Evolutionary conservation across 2,329 filamentous ascomycete genomes (phyloP), one percentile per base, ranked within the genome.

Genomic region (Paramyrothecium roridum): DNA sequence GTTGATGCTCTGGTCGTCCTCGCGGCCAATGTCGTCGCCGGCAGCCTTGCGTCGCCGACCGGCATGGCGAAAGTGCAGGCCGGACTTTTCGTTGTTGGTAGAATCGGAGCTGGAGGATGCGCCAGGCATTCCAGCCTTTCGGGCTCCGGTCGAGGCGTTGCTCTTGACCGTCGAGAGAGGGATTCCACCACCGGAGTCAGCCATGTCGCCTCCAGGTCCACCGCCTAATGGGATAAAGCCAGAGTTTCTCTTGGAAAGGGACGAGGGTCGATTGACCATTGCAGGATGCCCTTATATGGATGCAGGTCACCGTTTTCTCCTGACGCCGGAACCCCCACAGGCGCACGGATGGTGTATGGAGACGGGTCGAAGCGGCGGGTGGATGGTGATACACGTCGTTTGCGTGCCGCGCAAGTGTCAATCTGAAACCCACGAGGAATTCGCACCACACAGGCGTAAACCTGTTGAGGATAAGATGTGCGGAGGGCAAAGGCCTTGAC

Each of bases 81-180:
- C 65, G 50, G 68, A 67, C 68, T 84, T 84, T 68, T 84, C 80
- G 58, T 72, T 66, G 23, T 73, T 71, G 8, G 61, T 60, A 23
- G 67, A 65, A 56, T 73, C 71, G 54, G 63, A 63, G 50, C 69
- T 69, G 48, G 65, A 66, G 54, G 72, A 70, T 54, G 66, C 68
- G 56, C 66, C 62, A 57, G 67, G 72, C 61, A 77, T 75, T 40
- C 70, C 73, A 22, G 72, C 67, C 67, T 78, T 81, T 57, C 81
- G 74, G 52, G 79, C 77, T 47, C 85, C 83, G 3, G 78, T 80
- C 8, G 79, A 83, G 58, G 75, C 76, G 61, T 77, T 78, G 68
- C 81, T 86, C 65, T 74, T 77, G 60, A 88, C 79, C 48, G 75
- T 72, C 16, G 77, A 76, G 55, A 87, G 77, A 20, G 82, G 82